Evolutionary conservation across 768 basidiomycete species (phyloP).

Genomic region (Ramaria rubella): DNA sequence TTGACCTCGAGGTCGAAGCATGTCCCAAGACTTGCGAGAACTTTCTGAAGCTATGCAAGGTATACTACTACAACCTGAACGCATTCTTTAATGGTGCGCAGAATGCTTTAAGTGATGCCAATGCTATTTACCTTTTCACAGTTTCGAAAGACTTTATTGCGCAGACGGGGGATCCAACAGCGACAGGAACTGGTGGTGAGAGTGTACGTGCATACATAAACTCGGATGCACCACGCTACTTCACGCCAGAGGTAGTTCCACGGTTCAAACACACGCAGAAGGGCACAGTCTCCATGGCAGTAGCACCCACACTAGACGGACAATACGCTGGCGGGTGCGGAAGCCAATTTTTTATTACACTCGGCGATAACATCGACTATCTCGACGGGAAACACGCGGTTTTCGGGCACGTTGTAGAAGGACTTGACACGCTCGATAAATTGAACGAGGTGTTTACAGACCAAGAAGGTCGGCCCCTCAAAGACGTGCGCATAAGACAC

Average conservation of each 20-base stretch:
- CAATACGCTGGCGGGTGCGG: conserved; percentile 66
- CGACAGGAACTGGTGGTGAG: conserved; percentile 90
- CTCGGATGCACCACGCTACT: conserved; percentile 61
- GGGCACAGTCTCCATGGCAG: conserved; percentile 97
- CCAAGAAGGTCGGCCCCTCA: conserved; percentile 82
- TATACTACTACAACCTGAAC: conserved; percentile 94
- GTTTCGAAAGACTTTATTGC: conserved; percentile 97
- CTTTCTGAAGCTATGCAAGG: conserved; percentile 95
- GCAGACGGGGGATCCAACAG: conserved; percentile 93
- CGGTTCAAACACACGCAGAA: conserved; percentile 75
- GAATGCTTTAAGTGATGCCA: background rate
- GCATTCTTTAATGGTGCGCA: conserved; percentile 92
- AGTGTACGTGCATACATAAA: conserved; percentile 20
- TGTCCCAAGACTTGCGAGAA: conserved; percentile 93
- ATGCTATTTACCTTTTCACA: conserved; percentile 27
- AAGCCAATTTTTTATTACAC: conserved; percentile 94
- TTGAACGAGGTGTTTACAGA: conserved; percentile 90
- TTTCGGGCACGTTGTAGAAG: conserved; percentile 95
- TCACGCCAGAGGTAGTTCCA: conserved; percentile 74
- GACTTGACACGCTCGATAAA: conserved; percentile 84
- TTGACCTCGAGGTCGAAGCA: conserved; percentile 85
- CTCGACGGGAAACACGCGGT: conserved; percentile 92
- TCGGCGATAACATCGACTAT: conserved; percentile 87
- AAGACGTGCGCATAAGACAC: conserved; percentile 91
- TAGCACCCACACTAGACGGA: conserved; percentile 73